phyloP scores from a whole-genome alignment of 1,139 yeast species.

The Kodamaea plutei region DNA sequence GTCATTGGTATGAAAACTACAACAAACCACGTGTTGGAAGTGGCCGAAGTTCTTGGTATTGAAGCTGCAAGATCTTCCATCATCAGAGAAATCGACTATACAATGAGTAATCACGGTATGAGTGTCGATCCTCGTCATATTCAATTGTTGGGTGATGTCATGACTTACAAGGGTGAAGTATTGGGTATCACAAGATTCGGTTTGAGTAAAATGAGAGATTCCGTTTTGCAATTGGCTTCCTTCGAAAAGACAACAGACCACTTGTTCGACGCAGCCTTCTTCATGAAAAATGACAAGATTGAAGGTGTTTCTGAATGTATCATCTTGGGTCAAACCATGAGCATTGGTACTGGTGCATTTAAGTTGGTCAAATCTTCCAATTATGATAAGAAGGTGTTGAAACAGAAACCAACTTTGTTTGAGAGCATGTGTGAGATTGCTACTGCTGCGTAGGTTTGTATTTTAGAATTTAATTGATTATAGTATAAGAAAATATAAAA shows the following conservation, averaged over 20 bases:
- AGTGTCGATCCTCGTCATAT: constrained; percentile 99
- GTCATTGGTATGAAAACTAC: constrained; percentile 81
- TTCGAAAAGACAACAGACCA: constrained; percentile 99
- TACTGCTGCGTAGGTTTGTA: constrained; percentile 12
- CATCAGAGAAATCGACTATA: constrained; percentile 90
- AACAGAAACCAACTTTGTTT: constrained; percentile 54
- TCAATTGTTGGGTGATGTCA: constrained; percentile 94
- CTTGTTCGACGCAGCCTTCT: constrained; percentile 95
- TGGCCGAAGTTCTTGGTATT: constrained; percentile 85
- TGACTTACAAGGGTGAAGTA: constrained; percentile 98
- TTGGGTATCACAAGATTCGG: constrained; percentile 98
- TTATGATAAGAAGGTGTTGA: constrained; percentile 40
- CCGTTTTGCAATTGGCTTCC: constrained; percentile 93
- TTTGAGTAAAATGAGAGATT: constrained; percentile 96
- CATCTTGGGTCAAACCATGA: constrained; percentile 95
- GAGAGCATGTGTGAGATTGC: constrained; percentile 45
- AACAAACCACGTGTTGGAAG: constrained; percentile 91
- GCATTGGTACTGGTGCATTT: constrained; percentile 96
- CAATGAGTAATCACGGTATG: constrained; percentile 99
- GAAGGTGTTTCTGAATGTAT: constrained; percentile 99
- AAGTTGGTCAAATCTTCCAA: constrained; percentile 66
- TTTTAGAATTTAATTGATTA: too few relatives aligned
- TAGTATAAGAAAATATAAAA: too few relatives aligned
- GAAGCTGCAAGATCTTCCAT: constrained; percentile 96
- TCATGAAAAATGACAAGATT: constrained; percentile 90